Evolutionary conservation across 768 basidiomycete species (phyloP).

Genomic region (Leccinum variicolor): DNA sequence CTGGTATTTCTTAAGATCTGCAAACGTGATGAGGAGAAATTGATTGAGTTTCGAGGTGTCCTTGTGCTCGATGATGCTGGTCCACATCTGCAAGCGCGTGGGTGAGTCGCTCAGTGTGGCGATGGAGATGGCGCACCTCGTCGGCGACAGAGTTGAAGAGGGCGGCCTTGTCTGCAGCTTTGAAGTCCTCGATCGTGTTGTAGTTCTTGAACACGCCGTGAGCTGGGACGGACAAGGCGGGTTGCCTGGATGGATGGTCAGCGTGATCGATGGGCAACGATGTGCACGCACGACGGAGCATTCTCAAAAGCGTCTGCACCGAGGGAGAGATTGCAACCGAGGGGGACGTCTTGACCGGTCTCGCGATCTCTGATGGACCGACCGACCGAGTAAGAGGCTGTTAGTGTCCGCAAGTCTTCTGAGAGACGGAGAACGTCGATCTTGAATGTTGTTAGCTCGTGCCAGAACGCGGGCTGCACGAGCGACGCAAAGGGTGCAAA

Average conservation of each 20-base stretch:
- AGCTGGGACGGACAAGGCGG: constrained; percentile 49
- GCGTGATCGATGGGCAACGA: constrained; percentile 3
- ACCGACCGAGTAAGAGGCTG: constrained; percentile 69
- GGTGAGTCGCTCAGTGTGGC: neutral
- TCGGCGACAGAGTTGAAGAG: constrained; percentile 73
- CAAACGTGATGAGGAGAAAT: constrained; percentile 90
- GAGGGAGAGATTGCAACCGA: constrained; percentile 65
- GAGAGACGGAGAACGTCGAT: constrained; percentile 86
- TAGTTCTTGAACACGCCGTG: constrained; percentile 84
- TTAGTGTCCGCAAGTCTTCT: constrained; percentile 61
- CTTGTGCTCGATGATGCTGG: constrained; percentile 49
- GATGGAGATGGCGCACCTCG: constrained; percentile 42
- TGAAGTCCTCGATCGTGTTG: constrained; percentile 97
- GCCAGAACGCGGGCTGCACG: constrained; percentile 92
- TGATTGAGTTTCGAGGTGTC: constrained; percentile 59
- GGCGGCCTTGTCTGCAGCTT: constrained; percentile 81
- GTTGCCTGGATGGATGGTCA: constrained; percentile 32
- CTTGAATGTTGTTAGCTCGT: constrained; percentile 83
- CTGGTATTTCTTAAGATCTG: constrained; percentile 97
- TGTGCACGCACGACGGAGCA: constrained; percentile 40
- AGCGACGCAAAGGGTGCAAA: constrained; percentile 87
- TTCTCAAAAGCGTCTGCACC: constrained; percentile 63
- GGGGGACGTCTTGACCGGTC: constrained; percentile 67
- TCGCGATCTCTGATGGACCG: constrained; percentile 72
- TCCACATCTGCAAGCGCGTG: constrained; percentile 59